Base-by-base conservation (phyloP, 805 yeast genomes). In the Monosporozyma aquatica region DNA sequence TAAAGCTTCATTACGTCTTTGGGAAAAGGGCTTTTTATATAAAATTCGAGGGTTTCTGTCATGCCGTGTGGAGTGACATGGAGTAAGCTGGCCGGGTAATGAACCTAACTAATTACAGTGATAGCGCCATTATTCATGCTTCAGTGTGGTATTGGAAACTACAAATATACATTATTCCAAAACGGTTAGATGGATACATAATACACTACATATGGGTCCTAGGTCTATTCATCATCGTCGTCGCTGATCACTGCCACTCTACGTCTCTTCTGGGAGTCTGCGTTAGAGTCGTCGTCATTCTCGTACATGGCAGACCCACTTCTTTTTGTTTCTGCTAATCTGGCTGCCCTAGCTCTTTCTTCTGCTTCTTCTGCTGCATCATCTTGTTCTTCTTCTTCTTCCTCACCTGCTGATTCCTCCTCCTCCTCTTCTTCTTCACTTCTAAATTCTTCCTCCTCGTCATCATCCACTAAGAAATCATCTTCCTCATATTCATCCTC, bases 261-360 rank as follows among this genome's bases (percentile, higher is more conserved):
- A 38, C 63, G 57, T 43, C 54, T 54, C 46, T 55, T 59, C 8
- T 39, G 21, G 6, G 44, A 21, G 15, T 48, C 74, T 70, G 65
- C 59, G 53, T 13, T 50, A 49, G 51, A 58, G 9, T 52, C 56
- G 6, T 53, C 61, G 4, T 53, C 55, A 4, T 53, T 55, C 5
- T 58, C 57, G 53, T 77, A 78, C 49, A 69, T 69, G 13, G 70
- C 62, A 11, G 75, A 78, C 2, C 83, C 84, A 11, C 68, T 75
- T 41, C 69, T 65, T 55, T 80, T 80, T 42, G 77, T 66, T 42
- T 65, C 61, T 52, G 71, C 71, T 49, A 80, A 65, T 53, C 81
- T 69, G 50, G 75, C 80, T 1, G 82, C 83, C 9, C 76, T 81
- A 43, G 62, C 59, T 43, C 70, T 74, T n/a, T 67, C 76, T 14